These are phyloP conservation scores for Bombardia bombarda DNA, from an alignment of 495 filamentous ascomycete species.

Conservation along the genomic window DNA sequence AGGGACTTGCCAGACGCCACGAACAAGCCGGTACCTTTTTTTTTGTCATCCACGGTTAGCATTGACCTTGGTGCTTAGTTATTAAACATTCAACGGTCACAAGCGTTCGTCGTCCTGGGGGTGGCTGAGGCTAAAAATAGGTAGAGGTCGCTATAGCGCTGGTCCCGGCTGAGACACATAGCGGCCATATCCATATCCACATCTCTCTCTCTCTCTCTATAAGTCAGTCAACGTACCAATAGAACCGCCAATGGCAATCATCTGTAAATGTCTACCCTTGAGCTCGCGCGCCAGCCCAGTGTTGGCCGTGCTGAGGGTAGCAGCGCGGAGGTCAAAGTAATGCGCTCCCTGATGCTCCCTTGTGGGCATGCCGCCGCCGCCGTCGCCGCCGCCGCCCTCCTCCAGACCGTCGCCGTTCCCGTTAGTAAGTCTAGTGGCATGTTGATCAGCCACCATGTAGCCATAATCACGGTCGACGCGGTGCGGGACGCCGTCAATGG, in stretches of 20 bases:
- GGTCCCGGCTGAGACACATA: no score
- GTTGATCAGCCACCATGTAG: no score
- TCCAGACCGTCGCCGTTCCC: not conserved
- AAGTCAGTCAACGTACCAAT: slow-evolving; percentile 83
- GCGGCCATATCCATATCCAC: no score
- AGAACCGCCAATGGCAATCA: slow-evolving; percentile 94
- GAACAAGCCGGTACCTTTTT: slow-evolving; percentile 77
- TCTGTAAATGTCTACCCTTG: slow-evolving; percentile 83
- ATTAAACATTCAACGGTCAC: no score
- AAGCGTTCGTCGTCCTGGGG: no score
- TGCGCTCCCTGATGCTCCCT: slow-evolving; percentile 31
- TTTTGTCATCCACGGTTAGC: not conserved
- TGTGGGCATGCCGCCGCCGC: not conserved
- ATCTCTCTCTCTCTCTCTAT: no score
- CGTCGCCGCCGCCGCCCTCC: not conserved
- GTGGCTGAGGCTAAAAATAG: no score
- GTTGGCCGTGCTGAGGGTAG: slow-evolving; percentile 65
- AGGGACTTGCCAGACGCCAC: slow-evolving; percentile 79
- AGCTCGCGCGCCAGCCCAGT: slow-evolving; percentile 68
- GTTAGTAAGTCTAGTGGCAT: slow-evolving; percentile 18
- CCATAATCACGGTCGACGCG: no score
- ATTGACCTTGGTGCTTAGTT: no score
- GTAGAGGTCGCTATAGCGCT: no score
- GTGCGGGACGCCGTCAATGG: slow-evolving; percentile 51
- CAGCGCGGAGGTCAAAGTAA: slow-evolving; percentile 66